phyloP scores from a whole-genome alignment of 805 yeast species.

The Kodamaea leandrae region DNA sequence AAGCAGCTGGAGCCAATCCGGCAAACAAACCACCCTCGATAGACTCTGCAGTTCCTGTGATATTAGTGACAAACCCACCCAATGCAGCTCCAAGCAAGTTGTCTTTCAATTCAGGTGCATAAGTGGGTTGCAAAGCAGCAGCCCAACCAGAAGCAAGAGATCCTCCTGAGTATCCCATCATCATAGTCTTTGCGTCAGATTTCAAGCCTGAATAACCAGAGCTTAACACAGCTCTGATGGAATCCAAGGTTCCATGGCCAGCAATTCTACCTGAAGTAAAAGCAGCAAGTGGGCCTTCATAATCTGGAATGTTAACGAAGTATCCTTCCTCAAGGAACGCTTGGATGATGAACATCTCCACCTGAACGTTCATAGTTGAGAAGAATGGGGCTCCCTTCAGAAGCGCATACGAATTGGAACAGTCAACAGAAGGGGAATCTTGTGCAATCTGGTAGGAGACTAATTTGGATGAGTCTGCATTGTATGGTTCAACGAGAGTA shows the following conservation, averaged over 20 bases:
- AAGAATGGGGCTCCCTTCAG: conserved; percentile 13
- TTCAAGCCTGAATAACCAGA: conserved; percentile 15
- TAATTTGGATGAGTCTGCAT: conserved; percentile 26
- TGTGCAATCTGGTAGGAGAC: conserved; percentile 28
- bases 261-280: conserved; percentile 32
- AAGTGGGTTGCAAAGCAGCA: conserved; percentile 33
- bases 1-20: conserved; percentile 29
- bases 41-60: conserved; percentile 26
- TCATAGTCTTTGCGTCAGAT: conserved; percentile 18
- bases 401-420: conserved; percentile 27
- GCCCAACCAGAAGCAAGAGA: conserved; percentile 40
- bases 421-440: conserved; percentile 26
- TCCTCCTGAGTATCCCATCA: conserved; percentile 43
- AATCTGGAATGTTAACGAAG: conserved; percentile 34
- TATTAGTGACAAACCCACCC: conserved; percentile 37
- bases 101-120: conserved; percentile 31
- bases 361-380: conserved; percentile 15
- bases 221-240: conserved; percentile 26
- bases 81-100: conserved; percentile 30
- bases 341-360: conserved; percentile 17
- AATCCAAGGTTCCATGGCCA: conserved; percentile 30
- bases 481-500: conserved; percentile 29
- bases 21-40: conserved; percentile 27
- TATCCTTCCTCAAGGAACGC: conserved; percentile 26
- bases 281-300: conserved; percentile 32